Percentiles rank a stretch among this genome's conserved stretches.
Conservation (phyloP, 768 basidiomycete species). For the Chalciporus sphaerocephalus region DNA sequence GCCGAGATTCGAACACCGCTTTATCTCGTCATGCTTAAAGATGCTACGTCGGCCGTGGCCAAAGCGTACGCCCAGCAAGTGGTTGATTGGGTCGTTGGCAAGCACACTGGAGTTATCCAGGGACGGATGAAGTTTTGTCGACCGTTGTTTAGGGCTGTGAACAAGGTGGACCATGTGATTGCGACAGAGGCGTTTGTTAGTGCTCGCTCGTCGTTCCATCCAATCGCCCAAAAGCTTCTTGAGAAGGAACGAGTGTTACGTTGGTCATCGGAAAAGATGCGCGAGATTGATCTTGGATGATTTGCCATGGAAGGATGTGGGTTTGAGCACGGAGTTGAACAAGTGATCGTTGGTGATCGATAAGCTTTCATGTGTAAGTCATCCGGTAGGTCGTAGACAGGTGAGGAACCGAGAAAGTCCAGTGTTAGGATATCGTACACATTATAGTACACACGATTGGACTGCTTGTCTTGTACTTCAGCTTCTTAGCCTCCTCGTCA, state of each 20-base stretch:
- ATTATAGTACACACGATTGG: too few relatives aligned
- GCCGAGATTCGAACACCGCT: constrained; percentile 51
- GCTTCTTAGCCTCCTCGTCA: too few relatives aligned
- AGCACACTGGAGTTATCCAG: constrained; percentile 39
- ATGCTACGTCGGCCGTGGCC: constrained; percentile 33
- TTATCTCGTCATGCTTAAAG: constrained; percentile 46
- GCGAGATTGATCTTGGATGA: background rate
- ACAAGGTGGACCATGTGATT: constrained; percentile 33
- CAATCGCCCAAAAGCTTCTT: constrained; percentile 47
- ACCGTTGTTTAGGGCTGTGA: constrained; percentile 40
- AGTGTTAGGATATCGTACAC: too few relatives aligned
- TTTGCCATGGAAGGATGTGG: constrained; percentile 23
- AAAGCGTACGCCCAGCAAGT: constrained; percentile 32
- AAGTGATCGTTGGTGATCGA: background rate
- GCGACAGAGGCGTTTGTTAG: constrained; percentile 35
- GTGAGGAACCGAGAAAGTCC: too few relatives aligned
- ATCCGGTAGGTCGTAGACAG: too few relatives aligned
- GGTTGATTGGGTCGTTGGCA: constrained; percentile 44
- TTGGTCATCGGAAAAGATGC: background rate
- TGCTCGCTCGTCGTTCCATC: constrained; percentile 41
- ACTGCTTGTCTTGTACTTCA: too few relatives aligned
- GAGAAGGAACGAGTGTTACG: constrained; percentile 38
- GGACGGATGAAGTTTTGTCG: constrained; percentile 57
- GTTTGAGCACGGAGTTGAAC: constrained; percentile 1
- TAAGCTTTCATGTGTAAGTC: too few relatives aligned